phyloP scores from a whole-genome alignment of 768 basidiomycete species.

The Neoboletus subvelutipes region DNA sequence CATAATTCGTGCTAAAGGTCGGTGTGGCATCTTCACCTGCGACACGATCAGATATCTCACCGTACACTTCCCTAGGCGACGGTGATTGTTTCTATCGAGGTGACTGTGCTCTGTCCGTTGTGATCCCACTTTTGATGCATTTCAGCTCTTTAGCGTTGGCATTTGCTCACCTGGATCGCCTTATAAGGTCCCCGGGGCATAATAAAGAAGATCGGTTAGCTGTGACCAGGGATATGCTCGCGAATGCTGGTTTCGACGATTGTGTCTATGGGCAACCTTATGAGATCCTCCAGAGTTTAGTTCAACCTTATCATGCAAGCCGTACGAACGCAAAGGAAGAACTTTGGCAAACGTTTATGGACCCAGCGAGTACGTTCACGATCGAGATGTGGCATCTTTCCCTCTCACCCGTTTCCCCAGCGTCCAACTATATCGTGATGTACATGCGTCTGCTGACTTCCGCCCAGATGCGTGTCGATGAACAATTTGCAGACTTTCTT shows the following conservation, averaged over 20 bases:
- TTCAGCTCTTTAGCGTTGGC: conserved; percentile 59
- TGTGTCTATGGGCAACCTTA: conserved; percentile 77
- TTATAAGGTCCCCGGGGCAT: conserved; percentile 50
- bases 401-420: conserved; percentile 31
- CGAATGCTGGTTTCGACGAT: conserved; percentile 59
- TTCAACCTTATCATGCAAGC: conserved; percentile 41
- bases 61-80: conserved; percentile 51
- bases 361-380: conserved; percentile 43
- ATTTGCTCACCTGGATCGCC: conserved; percentile 76
- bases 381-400: background rate
- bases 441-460: conserved; percentile 84
- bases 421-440: conserved; percentile 71
- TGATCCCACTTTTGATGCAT: conserved; percentile 15
- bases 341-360: conserved; percentile 46
- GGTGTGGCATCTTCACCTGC: conserved; percentile 24
- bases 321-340: conserved; percentile 36
- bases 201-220: conserved; percentile 48
- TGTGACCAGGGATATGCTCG: conserved; percentile 52
- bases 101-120: conserved; percentile 35
- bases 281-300: conserved; percentile 54
- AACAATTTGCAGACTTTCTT: conserved; percentile 64
- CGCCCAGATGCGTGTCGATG: conserved; percentile 69
- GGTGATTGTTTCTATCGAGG: conserved; percentile 94
- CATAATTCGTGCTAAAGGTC: conserved; percentile 72
- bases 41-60: conserved; percentile 1